Base-by-base conservation (phyloP, 2,329 filamentous ascomycete genomes). In the Seiridium unicorne region DNA sequence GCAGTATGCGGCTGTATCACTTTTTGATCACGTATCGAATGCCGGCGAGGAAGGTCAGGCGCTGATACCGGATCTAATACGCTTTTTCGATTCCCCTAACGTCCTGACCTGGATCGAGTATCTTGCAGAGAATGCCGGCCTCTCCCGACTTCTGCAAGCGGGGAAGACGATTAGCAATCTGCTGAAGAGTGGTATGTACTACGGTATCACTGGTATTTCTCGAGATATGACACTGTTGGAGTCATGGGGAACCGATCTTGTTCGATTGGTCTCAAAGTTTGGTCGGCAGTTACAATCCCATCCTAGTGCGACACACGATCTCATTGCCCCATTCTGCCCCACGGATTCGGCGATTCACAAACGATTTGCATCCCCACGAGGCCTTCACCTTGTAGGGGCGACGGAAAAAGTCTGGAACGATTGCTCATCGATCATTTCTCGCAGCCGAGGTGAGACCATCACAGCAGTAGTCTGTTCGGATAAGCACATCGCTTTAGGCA, bases 41-140 rank as follows among this genome's bases (percentile, higher is more conserved):
- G 31, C 26, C 8, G 42, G 8, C n/a, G 7, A 5, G 44, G 31
- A 31, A 42, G 67, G 63, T 7, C 46, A 61, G 18, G 68, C 63
- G 2, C 55, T 68, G 0, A 64, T 75, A 6, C 46, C 61, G 2
- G 64, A 71, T 49, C 57, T 74, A 5, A 62, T 64, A 9, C 59
- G 58, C 9, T 76, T 77, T 60, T 55, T 75, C 5, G 68, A 65
- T 11, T 63, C 66, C 32, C 76, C 67, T 35, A 76, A 75, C 58
- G 57, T 77, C 3, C 66, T 77, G 9, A 69, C 70, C 8, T 77
- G 75, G 75, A 73, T 77, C 46, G 75, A 77, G 61, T 26, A 51
- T 48, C 35, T 61, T n/a, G 51, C 56, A 5, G 32, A 10, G 2
- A 13, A 40, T 3, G 26, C 32, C 4, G 38, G 57, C 35, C 47